Base-by-base conservation (phyloP, 106 monocot species). In the Dendrobium nobile region DNA sequence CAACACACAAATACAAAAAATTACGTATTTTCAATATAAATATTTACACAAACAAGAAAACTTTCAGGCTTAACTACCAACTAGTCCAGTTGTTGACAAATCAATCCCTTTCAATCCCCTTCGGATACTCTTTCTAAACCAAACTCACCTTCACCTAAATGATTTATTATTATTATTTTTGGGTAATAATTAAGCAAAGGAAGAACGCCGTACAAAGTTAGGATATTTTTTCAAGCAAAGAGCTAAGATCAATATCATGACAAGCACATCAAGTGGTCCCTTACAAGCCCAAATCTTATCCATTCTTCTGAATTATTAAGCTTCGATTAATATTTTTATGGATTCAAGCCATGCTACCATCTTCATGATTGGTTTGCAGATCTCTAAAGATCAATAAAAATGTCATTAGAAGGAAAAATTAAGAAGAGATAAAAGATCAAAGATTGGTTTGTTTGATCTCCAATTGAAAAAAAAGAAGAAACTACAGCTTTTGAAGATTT, bases 391-490 rank as follows among this genome's bases (percentile, higher is more conserved):
- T 45, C 45, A 51, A 13, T 1, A 51, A 51, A 15, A 13, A 51
- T 13, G 13, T 13, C 15, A 61, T 7, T 61, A 22, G 22, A 61
- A 4, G 22, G 1, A 61, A 22, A 61, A 61, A n/a, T 51, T 51
- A 51, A 61, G 7, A 61, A 6, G 22, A 61, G 9, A 37, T 37
- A 3, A 58, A 22, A 61, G 22, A 61, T 61, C 22, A 61, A 61
- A 6, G 0, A 24, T 1, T 61, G 20, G 22, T 22, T 61, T 61
- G 43, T 74, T 44, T 18, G 74, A 74, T 74, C 20, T 74, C 74
- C 9, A 28, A 41, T 70, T 70, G 9, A 37, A 77, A 74, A 77
- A 83, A 75, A 86, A 86, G 75, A 86, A 86, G 75, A 10, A 61
- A 61, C 8, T 61, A 61, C n/a, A 61, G 61, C 61, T 42, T 47